phyloP scores from a whole-genome alignment of 345 rosid genomes.

The Bruguiera gymnorhiza region DNA sequence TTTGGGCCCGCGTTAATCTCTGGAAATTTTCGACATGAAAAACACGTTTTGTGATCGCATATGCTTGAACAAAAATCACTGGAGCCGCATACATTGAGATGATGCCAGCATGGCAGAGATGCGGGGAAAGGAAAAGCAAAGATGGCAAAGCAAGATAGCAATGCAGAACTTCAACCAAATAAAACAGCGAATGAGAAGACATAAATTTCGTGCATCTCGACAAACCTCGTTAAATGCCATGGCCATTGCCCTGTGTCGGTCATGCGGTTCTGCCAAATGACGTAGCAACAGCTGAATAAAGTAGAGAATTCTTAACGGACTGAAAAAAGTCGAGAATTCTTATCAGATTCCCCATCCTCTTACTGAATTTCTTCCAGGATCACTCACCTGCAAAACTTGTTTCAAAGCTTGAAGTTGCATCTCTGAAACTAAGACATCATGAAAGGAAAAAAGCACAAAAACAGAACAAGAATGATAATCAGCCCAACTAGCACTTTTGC shows the following conservation, averaged over 20 bases:
- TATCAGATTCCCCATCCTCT: conserved; percentile 44
- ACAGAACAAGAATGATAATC: neutral
- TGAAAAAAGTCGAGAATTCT: conserved; percentile 19
- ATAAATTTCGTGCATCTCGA: neutral
- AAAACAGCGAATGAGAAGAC: neutral
- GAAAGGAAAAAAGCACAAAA: conserved; percentile 9
- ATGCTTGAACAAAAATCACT: neutral
- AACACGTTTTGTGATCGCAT: neutral
- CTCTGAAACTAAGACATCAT: neutral
- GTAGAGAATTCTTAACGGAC: too few species aligned
- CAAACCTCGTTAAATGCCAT: conserved; percentile 47
- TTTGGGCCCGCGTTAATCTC: conserved; percentile 52
- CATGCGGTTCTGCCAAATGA: conserved; percentile 54
- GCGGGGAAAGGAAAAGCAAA: neutral
- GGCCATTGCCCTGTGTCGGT: conserved; percentile 76
- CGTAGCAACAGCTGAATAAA: conserved; percentile 7
- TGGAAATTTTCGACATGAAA: conserved; percentile 26
- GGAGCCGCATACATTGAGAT: neutral
- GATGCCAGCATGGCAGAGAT: neutral
- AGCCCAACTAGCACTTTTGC: conserved; percentile 55
- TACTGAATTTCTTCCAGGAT: conserved; percentile 77
- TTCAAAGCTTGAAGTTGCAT: neutral
- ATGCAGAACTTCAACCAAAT: neutral
- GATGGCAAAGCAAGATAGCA: neutral
- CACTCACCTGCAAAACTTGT: conserved; percentile 41